Evolutionary conservation across 331 rosid genomes (phyloP), one percentile per base, ranked within the genome.

Genomic region (Saraca asoca): DNA sequence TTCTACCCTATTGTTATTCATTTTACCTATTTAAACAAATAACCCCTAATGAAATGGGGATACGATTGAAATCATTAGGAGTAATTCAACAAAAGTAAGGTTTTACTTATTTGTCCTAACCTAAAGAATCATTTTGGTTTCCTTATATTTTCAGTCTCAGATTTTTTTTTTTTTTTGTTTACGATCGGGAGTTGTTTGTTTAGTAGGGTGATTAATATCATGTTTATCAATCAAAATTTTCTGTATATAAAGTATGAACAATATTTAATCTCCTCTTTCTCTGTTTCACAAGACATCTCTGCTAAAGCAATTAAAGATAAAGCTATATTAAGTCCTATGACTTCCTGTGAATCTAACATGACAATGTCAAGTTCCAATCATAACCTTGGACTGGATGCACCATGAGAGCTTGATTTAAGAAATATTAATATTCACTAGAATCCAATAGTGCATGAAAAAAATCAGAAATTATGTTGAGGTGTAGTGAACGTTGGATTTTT

Each of bases 351-450:
- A 72, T 94, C 98, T 7, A 97, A 94, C 77, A 77, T 85, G 52
- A 94, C 98, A 13, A 71, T 90, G 78, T 90, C 95, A 37, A 83
- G 99, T 68, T 88, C 97, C 1, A 97, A 94, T 74, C 86, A 95
- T 64, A 86, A 95, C 81, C 90, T 86, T 9, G 99, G 92, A 73
- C 86, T 88, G 12, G 86, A 88, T 53, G 85, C 89, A 69, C 89
- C 98, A 5, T 79, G 78, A 17, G 80, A 81, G 75, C 63, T 71
- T 55, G 88, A n/a, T n/a, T n/a, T n/a, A n/a, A n/a, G 84, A 81
- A n/a, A n/a, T n/a, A n/a, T n/a, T n/a, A 81, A 78, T 50, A 79
- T 62, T 41, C 69, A 70, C 50, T 70, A 59, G 52, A 80, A 72
- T 55, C 77, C 80, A 53, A 69, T 81, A 56, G 15, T 71, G 75